Evolutionary conservation across 2,329 filamentous ascomycete genomes (phyloP), one percentile per base, ranked within the genome.

Genomic region (Lasiodiplodia gonubiensis): DNA sequence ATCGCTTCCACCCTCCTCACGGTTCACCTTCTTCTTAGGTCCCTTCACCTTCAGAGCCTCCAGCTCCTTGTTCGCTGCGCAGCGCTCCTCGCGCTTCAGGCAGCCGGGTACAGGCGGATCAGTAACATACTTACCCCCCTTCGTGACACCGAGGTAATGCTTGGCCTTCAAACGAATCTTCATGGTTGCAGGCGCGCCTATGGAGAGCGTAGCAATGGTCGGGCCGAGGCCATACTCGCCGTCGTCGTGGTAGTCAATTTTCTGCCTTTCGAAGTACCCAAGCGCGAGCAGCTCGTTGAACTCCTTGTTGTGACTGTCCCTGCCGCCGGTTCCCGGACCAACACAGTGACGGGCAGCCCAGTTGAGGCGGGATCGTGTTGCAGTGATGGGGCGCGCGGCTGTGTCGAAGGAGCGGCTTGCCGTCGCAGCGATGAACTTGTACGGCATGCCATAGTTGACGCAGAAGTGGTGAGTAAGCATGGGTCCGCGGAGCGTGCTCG

Each of bases 241-340:
- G 70, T 91, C 89, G 67, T 91, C 88, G 68, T 91, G 89, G 70
- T 85, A 89, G 33, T 79, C 82, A 64, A 91, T 90, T 33, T 81
- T 81, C 59, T 88, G 85, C 0, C 81, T 77, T 71, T 89, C 82
- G 71, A 90, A 86, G 72, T 91, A 92, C 0, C 85, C 88, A 0
- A 91, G 79, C 2, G 85, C 83, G 0, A 91, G 83, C 6, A 88
- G 77, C 72, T 91, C 89, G 69, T 91, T 91, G 77, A 90, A 90
- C 25, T 74, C 55, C 61, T 42, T 71, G 23, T 49, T 66, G 11
- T 66, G 67, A 18, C n/a, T n/a, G n/a, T n/a, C n/a, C n/a, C n/a
- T n/a, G n/a, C n/a, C n/a, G n/a, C n/a, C n/a, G n/a, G 30, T 66
- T 33, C 77, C 67, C 8, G 49, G n/a, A 67, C 72, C 27, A 0